Conservation (phyloP, 805 yeast species). For the Sungouiozyma intestinalis region DNA sequence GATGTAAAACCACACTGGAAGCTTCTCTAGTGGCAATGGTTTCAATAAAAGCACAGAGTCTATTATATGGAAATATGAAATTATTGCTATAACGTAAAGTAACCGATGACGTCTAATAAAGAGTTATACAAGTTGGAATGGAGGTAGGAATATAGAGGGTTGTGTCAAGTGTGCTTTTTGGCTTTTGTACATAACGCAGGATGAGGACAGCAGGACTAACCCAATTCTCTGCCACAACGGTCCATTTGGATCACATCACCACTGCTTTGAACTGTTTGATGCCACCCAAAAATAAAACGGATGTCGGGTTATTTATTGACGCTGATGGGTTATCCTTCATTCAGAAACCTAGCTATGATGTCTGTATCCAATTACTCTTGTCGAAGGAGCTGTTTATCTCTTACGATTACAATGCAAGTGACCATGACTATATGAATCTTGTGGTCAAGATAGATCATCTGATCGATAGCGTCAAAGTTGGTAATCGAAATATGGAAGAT, state of each 20-base stretch:
- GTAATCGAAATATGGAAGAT: constrained; percentile 26
- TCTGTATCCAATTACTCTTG: constrained; percentile 27
- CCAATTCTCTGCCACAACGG: constrained; percentile 37
- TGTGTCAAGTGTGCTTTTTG: too few relatives aligned
- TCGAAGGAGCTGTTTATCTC: constrained; percentile 25
- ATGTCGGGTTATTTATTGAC: constrained; percentile 34
- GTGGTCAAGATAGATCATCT: constrained; percentile 38
- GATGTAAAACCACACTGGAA: too few relatives aligned
- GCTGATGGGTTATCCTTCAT: constrained; percentile 43
- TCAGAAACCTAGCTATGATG: constrained; percentile 36
- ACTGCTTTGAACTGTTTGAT: constrained; percentile 35
- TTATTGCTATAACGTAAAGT: not conserved
- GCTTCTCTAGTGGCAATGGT: not conserved
- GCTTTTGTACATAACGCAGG: too few relatives aligned
- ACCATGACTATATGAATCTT: constrained; percentile 24
- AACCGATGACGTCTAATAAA: not conserved
- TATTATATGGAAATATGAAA: not conserved
- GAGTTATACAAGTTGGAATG: not conserved
- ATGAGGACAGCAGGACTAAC: not conserved
- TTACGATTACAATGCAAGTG: constrained; percentile 15
- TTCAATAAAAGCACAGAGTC: not conserved
- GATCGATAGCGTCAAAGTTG: constrained; percentile 41
- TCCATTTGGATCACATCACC: constrained; percentile 36
- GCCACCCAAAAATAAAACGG: constrained; percentile 31
- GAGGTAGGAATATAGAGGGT: too few relatives aligned